Percentiles rank a stretch among this genome's conserved stretches.
Evolutionary conservation across 306 rosid species (phyloP).

Genomic region (Trifolium dubium): DNA sequence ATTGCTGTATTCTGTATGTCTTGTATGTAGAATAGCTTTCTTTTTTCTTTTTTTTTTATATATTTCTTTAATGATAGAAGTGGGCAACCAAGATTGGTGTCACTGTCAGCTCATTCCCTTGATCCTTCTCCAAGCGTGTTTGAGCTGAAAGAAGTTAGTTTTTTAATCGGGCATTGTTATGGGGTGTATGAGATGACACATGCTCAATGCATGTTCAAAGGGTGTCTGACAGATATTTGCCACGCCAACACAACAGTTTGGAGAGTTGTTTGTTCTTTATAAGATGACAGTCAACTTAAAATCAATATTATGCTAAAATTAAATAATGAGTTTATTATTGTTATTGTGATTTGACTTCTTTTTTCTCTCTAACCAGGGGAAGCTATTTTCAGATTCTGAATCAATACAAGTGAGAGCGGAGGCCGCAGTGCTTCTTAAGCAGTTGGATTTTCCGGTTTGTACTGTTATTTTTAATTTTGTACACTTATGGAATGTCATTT

Average conservation of each 20-base stretch:
- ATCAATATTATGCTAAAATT: slow-evolving; percentile 25
- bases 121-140: not conserved
- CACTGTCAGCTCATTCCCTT: not conserved
- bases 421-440: slow-evolving; percentile 95
- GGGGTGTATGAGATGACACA: not conserved
- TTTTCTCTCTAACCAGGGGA: slow-evolving; percentile 65
- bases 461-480: slow-evolving; percentile 17
- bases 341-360: slow-evolving; percentile 40
- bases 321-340: slow-evolving; percentile 16
- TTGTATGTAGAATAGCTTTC: slow-evolving; percentile 11
- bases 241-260: not conserved
- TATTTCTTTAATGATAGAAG: not conserved
- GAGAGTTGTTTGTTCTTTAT: not conserved
- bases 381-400: slow-evolving; percentile 89
- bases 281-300: slow-evolving; percentile 18
- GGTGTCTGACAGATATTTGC: not conserved
- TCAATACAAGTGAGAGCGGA: slow-evolving; percentile 94
- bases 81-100: not conserved
- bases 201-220: slow-evolving; percentile 1
- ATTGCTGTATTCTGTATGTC: slow-evolving; percentile 10
- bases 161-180: not conserved
- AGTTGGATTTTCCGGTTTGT: slow-evolving; percentile 85
- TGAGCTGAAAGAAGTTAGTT: not conserved
- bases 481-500: slow-evolving; percentile 10
- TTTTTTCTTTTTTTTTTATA: not conserved